These are phyloP conservation scores for Casuarina equisetifolia DNA, from an alignment of 306 rosid genomes.

Conservation along the genomic window DNA sequence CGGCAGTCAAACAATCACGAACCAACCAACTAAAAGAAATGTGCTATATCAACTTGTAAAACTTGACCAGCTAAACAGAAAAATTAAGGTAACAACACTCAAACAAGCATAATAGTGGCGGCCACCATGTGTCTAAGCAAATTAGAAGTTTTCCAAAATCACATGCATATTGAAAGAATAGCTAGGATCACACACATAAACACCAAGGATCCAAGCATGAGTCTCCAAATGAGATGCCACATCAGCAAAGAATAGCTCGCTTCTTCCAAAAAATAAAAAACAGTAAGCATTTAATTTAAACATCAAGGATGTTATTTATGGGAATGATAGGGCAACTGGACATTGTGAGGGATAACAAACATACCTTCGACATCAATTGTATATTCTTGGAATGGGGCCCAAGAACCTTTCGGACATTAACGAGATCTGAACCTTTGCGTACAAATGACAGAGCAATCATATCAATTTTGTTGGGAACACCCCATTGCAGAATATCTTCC, in stretches of 20 bases:
- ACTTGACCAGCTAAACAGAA: background rate
- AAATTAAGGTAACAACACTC: background rate
- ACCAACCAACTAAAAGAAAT: constrained; percentile 9
- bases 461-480: constrained; percentile 91
- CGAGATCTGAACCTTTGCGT: constrained; percentile 94
- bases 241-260: background rate
- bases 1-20: constrained; percentile 24
- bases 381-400: constrained; percentile 81
- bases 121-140: background rate
- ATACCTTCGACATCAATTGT: constrained; percentile 88
- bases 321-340: constrained; percentile 3
- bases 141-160: background rate
- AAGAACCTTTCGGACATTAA: constrained; percentile 81
- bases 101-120: background rate
- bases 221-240: background rate
- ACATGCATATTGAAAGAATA: background rate
- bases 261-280: background rate
- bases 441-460: constrained; percentile 99
- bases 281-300: background rate
- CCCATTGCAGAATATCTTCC: constrained; percentile 92
- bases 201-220: background rate
- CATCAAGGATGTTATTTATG: background rate
- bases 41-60: background rate
- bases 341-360: constrained; percentile 8
- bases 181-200: background rate